Percentiles rank a stretch among this genome's conserved stretches.
Evolutionary conservation across 768 basidiomycete genomes (phyloP).

Genomic region (Suillus decipiens): DNA sequence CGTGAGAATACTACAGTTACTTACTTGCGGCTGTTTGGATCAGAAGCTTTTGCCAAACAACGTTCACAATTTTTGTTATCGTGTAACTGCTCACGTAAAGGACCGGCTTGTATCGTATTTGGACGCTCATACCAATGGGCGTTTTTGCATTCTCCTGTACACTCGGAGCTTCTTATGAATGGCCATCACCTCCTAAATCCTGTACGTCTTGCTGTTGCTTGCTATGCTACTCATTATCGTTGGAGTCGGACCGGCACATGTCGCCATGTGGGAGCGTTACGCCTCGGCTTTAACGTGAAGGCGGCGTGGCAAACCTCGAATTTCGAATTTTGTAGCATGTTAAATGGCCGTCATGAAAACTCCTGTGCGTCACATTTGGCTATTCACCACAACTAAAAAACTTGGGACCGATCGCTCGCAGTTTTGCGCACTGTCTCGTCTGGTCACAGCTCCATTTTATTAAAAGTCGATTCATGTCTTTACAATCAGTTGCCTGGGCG

Average conservation of each 20-base stretch:
- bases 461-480: neutral
- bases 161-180: neutral
- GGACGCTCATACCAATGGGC: neutral
- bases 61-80: neutral
- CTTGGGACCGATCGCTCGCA: neutral
- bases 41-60: conserved; percentile 31
- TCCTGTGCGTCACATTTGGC: neutral
- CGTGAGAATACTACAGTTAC: neutral
- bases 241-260: neutral
- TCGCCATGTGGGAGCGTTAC: neutral
- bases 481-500: neutral
- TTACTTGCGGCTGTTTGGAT: conserved; percentile 29
- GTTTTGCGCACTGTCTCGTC: neutral
- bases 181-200: neutral
- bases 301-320: neutral
- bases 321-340: neutral
- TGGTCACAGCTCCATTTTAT: neutral
- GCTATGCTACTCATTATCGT: neutral
- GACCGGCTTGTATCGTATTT: too few species aligned
- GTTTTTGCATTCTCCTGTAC: neutral
- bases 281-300: conserved; percentile 1
- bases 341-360: conserved; percentile 1
- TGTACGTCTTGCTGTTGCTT: neutral
- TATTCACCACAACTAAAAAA: neutral
- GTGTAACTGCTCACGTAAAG: too few species aligned